Evolutionary conservation across 2,329 filamentous ascomycete genomes (phyloP), one percentile per base, ranked within the genome.

Genomic region (Cordyceps fumosorosea): DNA sequence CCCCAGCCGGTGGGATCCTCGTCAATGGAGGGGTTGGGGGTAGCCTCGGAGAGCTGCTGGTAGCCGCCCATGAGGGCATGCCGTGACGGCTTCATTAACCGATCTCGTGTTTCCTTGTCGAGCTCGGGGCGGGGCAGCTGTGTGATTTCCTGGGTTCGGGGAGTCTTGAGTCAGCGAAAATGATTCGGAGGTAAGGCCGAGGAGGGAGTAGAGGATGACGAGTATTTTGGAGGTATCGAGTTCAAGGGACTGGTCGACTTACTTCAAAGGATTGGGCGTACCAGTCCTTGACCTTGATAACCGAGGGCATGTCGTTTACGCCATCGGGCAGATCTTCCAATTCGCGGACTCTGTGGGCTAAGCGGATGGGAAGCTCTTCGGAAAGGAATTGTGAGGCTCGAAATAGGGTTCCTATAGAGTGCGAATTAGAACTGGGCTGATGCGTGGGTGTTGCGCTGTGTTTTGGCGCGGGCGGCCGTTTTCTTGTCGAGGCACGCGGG

Each of bases 241-340:
- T 18, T 40, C 14, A 10, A 1, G 37, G 53, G 3, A 44, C 12
- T 44, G 22, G 16, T 7, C 22, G 24, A 73, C 84, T 69, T 84
- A 96, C 93, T 86, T 99, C 95, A 72, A 99, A 99, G 57, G 95
- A 99, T 79, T 99, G 95, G 66, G 93, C 95, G 76, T 99, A 99
- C 95, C 95, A 99, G 72, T 98, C 93, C 74, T 93, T 89, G 68
- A 99, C 95, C 71, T 89, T 91, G 74, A 89, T 88, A 68, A 99
- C 96, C 12, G 95, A 98, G 45, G 93, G 91, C 95, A 99, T 98
- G 68, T 98, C 93, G 74, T 91, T 96, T 65, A 99, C 84, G 62
- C 95, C 95, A 83, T 99, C 95, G 42, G 95, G 95, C 2, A 99
- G 81, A 71, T 91, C 90, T 65, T 89, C 87, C 63, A 99, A 85